Base-by-base conservation (phyloP, 108 stramenopile genomes). In the Seminavis robusta region DNA sequence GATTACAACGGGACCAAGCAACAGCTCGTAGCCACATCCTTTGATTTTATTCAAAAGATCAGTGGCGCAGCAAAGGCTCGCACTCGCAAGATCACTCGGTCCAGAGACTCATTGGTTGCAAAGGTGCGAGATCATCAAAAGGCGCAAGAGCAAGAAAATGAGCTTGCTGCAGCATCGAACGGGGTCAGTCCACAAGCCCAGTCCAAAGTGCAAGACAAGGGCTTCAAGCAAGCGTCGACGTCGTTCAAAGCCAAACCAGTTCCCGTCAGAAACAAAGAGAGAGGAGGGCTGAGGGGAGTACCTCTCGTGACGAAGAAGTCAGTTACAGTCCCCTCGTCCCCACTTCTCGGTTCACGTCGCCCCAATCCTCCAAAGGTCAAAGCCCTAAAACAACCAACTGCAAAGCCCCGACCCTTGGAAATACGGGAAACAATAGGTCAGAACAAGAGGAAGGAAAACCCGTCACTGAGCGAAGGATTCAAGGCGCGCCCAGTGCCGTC, bases 41-140 rank as follows among this genome's bases (percentile, higher is more conserved):
- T 46, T 33, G 63, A 65, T 19, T 76, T 84, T 46, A 72, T 80
- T 31, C 55, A 77, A 34, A 33, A 55, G 27, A 69, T 84, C 33
- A 44, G 76, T 32, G 69, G 65, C 1, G 83, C 79, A 16, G 79
- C 83, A 21, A 49, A 67, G 19, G 51, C 55, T 33, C 25, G 83
- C 41, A 80, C 67, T 40, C 42, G 49, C 10, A 40, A 66, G 21
- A 41, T 84, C 31, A 67, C 64, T 10, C 42, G 71, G 31, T 75
- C 73, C 11, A 47, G 83, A 9, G 79, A 84, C 48, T 63, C 65
- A 1, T 38, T 84, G 17, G 60, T 59, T 8, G 76, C 73, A 10
- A 80, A 76, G 46, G 75, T 80, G 52, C 24, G 57, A 31, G 58
- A 65, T 24, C 66, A 69, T 23, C 52, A 60, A 9, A 50, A 53